phyloP scores from a whole-genome alignment of 768 basidiomycete genomes.

The Hericium erinaceus region DNA sequence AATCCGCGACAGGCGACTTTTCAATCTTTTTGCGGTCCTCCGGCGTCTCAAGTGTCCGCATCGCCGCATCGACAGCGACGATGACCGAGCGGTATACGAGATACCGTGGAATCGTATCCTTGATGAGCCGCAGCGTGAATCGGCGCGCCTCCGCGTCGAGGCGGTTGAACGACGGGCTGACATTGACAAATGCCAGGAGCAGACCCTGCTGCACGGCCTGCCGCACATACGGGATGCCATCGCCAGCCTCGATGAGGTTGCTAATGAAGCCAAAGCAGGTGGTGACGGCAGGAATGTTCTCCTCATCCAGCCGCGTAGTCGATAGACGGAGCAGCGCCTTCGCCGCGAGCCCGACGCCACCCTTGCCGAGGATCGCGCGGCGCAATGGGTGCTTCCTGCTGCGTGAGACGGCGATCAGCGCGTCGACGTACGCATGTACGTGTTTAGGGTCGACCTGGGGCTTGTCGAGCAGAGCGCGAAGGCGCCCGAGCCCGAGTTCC shows the following conservation, averaged over 20 bases:
- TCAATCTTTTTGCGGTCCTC: slow-evolving; percentile 12
- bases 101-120: slow-evolving; percentile 24
- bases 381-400: slow-evolving; percentile 22
- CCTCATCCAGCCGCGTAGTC: slow-evolving; percentile 11
- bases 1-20: slow-evolving; percentile 17
- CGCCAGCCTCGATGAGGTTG: slow-evolving; percentile 29
- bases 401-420: slow-evolving; percentile 25
- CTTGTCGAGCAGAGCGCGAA: slow-evolving; percentile 17
- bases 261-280: slow-evolving; percentile 23
- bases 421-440: slow-evolving; percentile 21
- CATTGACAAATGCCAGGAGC: slow-evolving; percentile 22
- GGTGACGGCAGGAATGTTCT: slow-evolving; percentile 19
- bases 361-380: slow-evolving; percentile 22
- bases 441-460: slow-evolving; percentile 14
- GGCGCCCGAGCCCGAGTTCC: slow-evolving; percentile 21
- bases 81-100: slow-evolving; percentile 31
- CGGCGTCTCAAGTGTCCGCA: slow-evolving; percentile 18
- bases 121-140: slow-evolving; percentile 21
- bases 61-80: slow-evolving; percentile 21
- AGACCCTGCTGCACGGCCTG: slow-evolving; percentile 26
- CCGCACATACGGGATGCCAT: slow-evolving; percentile 29
- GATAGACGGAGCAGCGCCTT: slow-evolving; percentile 23
- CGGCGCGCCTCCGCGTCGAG: slow-evolving; percentile 22
- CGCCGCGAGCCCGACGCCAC: slow-evolving; percentile 23
- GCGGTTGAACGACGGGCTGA: slow-evolving; percentile 19